These are phyloP conservation scores for Trichothecium sympodiale DNA, from an alignment of 2,329 filamentous ascomycete genomes.

Conservation along the genomic window DNA sequence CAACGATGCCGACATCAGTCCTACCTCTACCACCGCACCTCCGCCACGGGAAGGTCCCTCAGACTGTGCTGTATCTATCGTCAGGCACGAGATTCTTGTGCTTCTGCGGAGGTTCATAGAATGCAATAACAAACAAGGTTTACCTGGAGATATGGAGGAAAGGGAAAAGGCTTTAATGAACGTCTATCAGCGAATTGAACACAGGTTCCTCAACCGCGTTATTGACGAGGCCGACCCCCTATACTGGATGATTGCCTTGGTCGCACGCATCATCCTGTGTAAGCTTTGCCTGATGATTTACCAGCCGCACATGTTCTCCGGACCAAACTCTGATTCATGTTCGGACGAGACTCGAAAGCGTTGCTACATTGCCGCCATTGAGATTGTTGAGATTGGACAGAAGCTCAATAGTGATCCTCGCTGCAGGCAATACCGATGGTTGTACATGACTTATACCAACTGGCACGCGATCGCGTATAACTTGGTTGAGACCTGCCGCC, in stretches of 20 bases:
- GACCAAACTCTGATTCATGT: conserved; percentile 38
- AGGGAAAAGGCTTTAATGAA: conserved; percentile 36
- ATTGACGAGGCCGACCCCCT: conserved; percentile 38
- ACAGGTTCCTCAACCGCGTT: conserved; percentile 41
- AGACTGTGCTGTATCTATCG: conserved; percentile 35
- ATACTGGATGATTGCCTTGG: conserved; percentile 58
- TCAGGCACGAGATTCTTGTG: conserved; percentile 40
- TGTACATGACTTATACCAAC: conserved; percentile 38
- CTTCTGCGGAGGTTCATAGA: conserved; percentile 21
- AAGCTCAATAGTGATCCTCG: conserved; percentile 50
- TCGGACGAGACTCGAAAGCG: conserved; percentile 54
- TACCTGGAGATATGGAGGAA: conserved; percentile 15
- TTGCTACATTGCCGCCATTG: conserved; percentile 60
- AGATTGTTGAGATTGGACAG: conserved; percentile 60
- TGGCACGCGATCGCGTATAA: conserved; percentile 41
- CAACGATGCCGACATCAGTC: conserved; percentile 35
- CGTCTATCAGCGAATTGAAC: conserved; percentile 41
- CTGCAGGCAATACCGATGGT: conserved; percentile 35
- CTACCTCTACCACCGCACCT: conserved; percentile 35
- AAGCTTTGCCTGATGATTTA: conserved; percentile 73
- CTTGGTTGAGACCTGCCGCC: conserved; percentile 32
- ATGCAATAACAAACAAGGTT: no score
- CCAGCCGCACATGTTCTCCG: conserved; percentile 56
- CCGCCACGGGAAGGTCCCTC: conserved; percentile 36
- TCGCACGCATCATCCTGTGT: conserved; percentile 60